phyloP scores from a whole-genome alignment of 2,329 filamentous ascomycete species.

The Hypomyces perniciosus region DNA sequence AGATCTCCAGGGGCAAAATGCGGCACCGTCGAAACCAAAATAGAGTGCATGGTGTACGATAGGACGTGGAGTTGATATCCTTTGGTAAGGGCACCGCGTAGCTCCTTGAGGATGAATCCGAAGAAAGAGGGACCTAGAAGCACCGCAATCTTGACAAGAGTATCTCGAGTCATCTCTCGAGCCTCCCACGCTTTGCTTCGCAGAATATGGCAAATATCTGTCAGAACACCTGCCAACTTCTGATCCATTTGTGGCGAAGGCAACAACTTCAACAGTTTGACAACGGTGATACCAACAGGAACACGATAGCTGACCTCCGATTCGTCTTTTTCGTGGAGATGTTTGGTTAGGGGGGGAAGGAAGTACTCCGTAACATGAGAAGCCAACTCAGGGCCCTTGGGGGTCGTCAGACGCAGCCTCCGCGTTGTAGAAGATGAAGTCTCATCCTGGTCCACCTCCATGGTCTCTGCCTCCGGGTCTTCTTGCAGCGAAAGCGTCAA shows the following conservation, averaged over 20 bases:
- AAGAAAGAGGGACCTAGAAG: conserved; percentile 79
- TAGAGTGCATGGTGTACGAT: conserved; percentile 89
- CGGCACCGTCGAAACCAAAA: conserved; percentile 70
- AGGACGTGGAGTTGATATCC: conserved; percentile 94
- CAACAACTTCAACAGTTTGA: conserved; percentile 79
- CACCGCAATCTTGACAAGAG: conserved; percentile 74
- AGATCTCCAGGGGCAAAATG: conserved; percentile 74
- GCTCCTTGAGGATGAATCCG: conserved; percentile 87
- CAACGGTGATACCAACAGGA: conserved; percentile 79
- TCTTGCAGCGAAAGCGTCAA: conserved; percentile 51
- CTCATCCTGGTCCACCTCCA: conserved; percentile 36
- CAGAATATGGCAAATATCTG: conserved; percentile 89
- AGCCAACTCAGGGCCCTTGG: conserved; percentile 59
- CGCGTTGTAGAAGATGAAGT: conserved; percentile 22
- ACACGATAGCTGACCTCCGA: conserved; percentile 88
- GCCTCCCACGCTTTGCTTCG: conserved; percentile 84
- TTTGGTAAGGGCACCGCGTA: conserved; percentile 72
- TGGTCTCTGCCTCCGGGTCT: conserved; percentile 31
- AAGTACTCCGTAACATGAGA: conserved; percentile 69
- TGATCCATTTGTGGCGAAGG: conserved; percentile 66
- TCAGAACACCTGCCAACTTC: conserved; percentile 74
- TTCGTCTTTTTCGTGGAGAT: conserved; percentile 92
- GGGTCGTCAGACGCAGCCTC: conserved; percentile 59
- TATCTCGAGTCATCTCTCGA: conserved; percentile 84
- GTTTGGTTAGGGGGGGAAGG: conserved; percentile 71